Percentiles rank a stretch among this genome's conserved stretches.
Evolutionary conservation across 306 rosid species (phyloP).

Genomic region (Cicer cuneatum): DNA sequence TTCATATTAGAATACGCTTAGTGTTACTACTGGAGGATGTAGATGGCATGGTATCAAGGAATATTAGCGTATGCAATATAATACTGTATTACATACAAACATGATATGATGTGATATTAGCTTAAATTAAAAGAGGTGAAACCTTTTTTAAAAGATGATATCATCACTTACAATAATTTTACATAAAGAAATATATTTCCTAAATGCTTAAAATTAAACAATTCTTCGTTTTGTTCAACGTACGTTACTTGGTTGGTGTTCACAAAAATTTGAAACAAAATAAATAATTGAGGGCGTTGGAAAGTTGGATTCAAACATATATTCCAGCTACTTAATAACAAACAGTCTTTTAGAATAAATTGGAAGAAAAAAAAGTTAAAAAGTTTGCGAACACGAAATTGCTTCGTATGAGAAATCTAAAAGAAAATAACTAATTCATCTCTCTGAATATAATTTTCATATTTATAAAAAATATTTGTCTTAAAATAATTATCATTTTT

Average conservation of each 20-base stretch:
- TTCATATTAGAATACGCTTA: no score
- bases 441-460: no score
- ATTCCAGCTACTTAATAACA: not conserved
- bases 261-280: not conserved
- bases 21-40: no score
- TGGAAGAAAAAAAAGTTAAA: not conserved
- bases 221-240: slow-evolving; percentile 9
- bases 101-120: not conserved
- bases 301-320: slow-evolving; percentile 7
- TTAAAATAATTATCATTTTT: no score
- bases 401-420: not conserved
- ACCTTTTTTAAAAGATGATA: not conserved
- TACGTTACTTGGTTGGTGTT: not conserved
- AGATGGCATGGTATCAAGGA: not conserved
- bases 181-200: not conserved
- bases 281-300: not conserved
- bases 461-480: no score
- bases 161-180: not conserved
- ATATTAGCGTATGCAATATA: not conserved
- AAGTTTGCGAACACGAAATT: not conserved
- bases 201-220: not conserved
- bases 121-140: not conserved
- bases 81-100: not conserved
- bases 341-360: not conserved
- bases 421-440: not conserved